Percentiles rank a stretch among this genome's conserved stretches.
Evolutionary conservation across 306 rosid species (phyloP).

Genomic region (Gynostemma pentaphyllum): DNA sequence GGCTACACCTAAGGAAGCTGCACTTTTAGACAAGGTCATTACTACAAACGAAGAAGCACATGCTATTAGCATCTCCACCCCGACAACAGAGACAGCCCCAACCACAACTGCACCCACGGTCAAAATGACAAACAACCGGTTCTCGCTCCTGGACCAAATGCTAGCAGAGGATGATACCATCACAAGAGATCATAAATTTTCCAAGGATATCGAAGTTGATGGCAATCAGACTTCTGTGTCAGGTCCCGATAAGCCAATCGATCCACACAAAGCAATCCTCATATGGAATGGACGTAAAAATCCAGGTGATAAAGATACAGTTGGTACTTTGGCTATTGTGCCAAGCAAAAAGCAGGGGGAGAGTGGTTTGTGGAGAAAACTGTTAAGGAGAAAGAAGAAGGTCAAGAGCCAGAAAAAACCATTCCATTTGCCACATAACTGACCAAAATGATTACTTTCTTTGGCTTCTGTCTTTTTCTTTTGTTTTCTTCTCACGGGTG

Average conservation of each 20-base stretch:
- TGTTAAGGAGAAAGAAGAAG: slow-evolving; percentile 63
- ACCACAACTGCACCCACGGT: slow-evolving; percentile 18
- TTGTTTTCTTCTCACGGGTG: neutral
- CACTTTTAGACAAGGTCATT: slow-evolving; percentile 45
- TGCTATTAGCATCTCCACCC: neutral
- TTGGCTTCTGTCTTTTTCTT: slow-evolving; percentile 2
- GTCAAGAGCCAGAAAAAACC: slow-evolving; percentile 32
- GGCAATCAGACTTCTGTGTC: neutral
- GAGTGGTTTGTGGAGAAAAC: slow-evolving; percentile 46
- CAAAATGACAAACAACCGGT: slow-evolving; percentile 23
- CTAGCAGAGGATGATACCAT: slow-evolving; percentile 49
- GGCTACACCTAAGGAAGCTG: slow-evolving; percentile 58
- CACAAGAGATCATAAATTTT: slow-evolving; percentile 8
- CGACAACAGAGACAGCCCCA: slow-evolving; percentile 3
- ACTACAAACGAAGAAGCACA: slow-evolving; percentile 17
- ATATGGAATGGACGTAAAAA: slow-evolving; percentile 26
- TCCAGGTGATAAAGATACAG: slow-evolving; percentile 22
- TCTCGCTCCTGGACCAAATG: slow-evolving; percentile 67
- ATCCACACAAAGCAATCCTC: slow-evolving; percentile 27
- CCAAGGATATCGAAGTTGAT: slow-evolving; percentile 22
- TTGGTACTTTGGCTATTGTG: slow-evolving; percentile 46
- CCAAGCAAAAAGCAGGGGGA: slow-evolving; percentile 44
- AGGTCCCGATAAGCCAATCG: neutral
- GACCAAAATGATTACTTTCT: slow-evolving; percentile 13
- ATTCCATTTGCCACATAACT: slow-evolving; percentile 22